Evolutionary conservation across 192 early-diverging fungal genomes (phyloP).

Genomic region (Entomortierella beljakovae): DNA sequence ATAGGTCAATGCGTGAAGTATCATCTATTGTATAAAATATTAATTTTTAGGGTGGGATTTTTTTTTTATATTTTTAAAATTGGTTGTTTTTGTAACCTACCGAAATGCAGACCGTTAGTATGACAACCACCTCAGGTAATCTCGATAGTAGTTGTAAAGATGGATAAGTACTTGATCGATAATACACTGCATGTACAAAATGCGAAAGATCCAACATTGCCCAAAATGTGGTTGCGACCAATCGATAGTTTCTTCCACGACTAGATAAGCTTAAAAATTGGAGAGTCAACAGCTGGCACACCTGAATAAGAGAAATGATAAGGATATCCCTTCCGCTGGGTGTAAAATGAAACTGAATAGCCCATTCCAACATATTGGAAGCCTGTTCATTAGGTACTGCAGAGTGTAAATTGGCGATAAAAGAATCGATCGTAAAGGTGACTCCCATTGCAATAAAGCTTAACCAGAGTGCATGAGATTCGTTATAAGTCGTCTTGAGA

Average conservation of each 20-base stretch:
- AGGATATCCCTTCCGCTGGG: conserved; percentile 53
- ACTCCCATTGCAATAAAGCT: conserved; percentile 54
- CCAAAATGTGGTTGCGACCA: conserved; percentile 56
- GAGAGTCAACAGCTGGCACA: conserved; percentile 54
- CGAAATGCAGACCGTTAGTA: conserved; percentile 56
- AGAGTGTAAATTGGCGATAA: conserved; percentile 42
- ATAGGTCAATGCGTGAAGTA: conserved; percentile 52
- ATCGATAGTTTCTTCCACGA: conserved; percentile 49
- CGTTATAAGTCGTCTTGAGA: conserved; percentile 21
- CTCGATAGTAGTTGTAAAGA: conserved; percentile 55
- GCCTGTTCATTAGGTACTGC: conserved; percentile 49
- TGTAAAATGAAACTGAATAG: conserved; percentile 57
- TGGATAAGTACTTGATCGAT: conserved; percentile 51
- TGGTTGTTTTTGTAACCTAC: conserved; percentile 24
- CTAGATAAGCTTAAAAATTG: conserved; percentile 56
- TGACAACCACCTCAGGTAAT: conserved; percentile 58
- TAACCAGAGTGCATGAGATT: conserved; percentile 48
- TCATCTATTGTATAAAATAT: conserved; percentile 15
- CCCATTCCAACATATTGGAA: conserved; percentile 59
- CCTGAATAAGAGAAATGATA: conserved; percentile 55
- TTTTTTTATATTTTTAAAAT: too few species aligned
- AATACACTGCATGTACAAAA: conserved; percentile 51
- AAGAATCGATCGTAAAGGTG: conserved; percentile 44
- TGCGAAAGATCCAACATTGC: conserved; percentile 56
- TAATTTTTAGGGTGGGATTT: too few species aligned